Evolutionary conservation across 202 grass and related monocot species (phyloP).

Genomic region (Tripidium arundinaceum): DNA sequence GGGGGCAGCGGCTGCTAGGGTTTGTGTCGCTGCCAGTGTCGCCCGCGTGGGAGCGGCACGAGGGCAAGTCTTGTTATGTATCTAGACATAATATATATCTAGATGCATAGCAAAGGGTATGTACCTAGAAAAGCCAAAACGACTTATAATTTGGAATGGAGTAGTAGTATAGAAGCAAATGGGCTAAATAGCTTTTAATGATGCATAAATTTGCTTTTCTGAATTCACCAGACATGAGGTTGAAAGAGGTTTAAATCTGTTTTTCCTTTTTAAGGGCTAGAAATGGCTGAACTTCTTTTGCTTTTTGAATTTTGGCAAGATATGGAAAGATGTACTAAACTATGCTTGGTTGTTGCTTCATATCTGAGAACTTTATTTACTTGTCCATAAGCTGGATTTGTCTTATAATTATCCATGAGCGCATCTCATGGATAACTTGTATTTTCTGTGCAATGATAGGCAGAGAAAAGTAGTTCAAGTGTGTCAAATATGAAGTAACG

Average conservation of each 20-base stretch:
- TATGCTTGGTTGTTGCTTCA: constrained; percentile 15
- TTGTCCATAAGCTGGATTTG: not conserved
- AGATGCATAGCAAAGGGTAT: no score
- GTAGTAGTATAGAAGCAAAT: constrained; percentile 12
- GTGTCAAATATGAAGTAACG: not conserved
- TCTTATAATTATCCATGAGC: not conserved
- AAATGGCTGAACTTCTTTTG: not conserved
- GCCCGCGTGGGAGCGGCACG: no score
- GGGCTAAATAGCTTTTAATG: not conserved
- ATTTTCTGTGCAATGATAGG: not conserved
- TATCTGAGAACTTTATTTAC: not conserved
- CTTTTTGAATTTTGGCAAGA: not conserved
- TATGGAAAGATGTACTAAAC: not conserved
- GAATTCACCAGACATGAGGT: not conserved
- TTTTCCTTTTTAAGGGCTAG: not conserved
- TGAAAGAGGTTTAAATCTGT: not conserved
- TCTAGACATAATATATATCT: no score
- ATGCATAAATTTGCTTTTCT: not conserved
- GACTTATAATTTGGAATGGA: no score
- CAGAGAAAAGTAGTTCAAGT: no score
- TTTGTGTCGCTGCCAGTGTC: no score
- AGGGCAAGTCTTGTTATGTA: no score
- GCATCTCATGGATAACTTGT: not conserved
- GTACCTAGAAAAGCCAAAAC: no score
- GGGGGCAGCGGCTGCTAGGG: no score